Base-by-base conservation (phyloP, 257 asterid species). In the Paulownia fortunei region DNA sequence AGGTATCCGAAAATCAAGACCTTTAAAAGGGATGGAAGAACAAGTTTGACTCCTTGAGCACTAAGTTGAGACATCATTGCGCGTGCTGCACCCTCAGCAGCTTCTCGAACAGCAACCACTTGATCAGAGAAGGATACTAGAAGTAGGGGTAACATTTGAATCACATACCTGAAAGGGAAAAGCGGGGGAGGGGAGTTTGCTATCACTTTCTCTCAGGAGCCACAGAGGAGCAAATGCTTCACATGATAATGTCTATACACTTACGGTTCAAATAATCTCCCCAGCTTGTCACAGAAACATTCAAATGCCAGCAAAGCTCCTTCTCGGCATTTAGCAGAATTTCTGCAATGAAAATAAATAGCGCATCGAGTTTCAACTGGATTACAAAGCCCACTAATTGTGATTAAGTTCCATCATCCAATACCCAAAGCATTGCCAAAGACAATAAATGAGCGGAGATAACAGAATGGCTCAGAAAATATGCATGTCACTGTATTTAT, bases 1-100 rank as follows among this genome's bases (percentile, higher is more conserved):
- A 13, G 66, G 56, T 47, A 80, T 82, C 72, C 32, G 37, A 36
- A 80, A 60, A 46, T 36, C 10, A 54, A 62, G 69, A 95, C 99
- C 99, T 95, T 93, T 73, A 95, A 80, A 82, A 95, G 99, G n/a
- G 98, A 92, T 18, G 99, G 99, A 80, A 95, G 97, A 86, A 95
- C 91, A 54, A 93, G 97, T 84, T 95, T 95, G 85, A 95, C 99
- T 86, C 99, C 99, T 66, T 89, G 98, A 84, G 91, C 97, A 83
- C 91, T 93, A 68, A 95, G 96, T 79, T 93, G 91, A 81, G 99
- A 93, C 99, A 95, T 95, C 99, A 95, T 95, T 61, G 99, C 98
- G 76, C 99, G 99, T 77, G 99, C 98, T 64, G 99, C 99, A 74
- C 98, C 88, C 84, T 95, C 99, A 68, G 99, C 97, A 78, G 97